phyloP scores from a whole-genome alignment of 495 filamentous ascomycete genomes.

The Penicillium cataractarum region DNA sequence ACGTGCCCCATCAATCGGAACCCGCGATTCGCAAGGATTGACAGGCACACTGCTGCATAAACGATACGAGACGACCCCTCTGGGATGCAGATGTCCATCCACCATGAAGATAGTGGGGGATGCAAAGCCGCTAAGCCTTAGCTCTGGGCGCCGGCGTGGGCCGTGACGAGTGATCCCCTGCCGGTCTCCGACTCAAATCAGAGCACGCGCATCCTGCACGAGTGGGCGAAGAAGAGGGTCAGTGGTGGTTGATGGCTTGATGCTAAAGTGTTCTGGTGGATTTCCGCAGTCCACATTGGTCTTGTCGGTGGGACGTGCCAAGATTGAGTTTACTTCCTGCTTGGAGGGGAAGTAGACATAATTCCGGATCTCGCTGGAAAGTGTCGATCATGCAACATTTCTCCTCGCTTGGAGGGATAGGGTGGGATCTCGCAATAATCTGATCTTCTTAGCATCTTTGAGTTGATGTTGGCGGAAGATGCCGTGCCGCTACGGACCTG shows the following conservation, averaged over 20 bases:
- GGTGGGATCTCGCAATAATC: no score
- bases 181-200: constrained; percentile 13
- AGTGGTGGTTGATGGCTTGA: constrained; percentile 5
- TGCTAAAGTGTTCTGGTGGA: background rate
- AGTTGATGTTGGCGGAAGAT: background rate
- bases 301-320: background rate
- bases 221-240: background rate
- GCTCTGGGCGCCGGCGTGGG: background rate
- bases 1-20: background rate
- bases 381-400: constrained; percentile 12
- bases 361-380: background rate
- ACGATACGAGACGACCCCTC: background rate
- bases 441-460: no score
- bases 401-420: background rate
- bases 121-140: background rate
- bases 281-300: background rate
- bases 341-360: background rate
- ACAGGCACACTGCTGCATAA: constrained; percentile 10
- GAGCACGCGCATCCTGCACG: constrained; percentile 2
- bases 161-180: background rate
- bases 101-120: background rate
- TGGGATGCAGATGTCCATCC: background rate
- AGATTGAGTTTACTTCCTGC: constrained; percentile 6
- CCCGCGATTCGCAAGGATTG: constrained; percentile 11
- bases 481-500: background rate